These are phyloP conservation scores for Tieghemostelium lacteum DNA, from an alignment of 78 protist species.

Conservation along the genomic window DNA sequence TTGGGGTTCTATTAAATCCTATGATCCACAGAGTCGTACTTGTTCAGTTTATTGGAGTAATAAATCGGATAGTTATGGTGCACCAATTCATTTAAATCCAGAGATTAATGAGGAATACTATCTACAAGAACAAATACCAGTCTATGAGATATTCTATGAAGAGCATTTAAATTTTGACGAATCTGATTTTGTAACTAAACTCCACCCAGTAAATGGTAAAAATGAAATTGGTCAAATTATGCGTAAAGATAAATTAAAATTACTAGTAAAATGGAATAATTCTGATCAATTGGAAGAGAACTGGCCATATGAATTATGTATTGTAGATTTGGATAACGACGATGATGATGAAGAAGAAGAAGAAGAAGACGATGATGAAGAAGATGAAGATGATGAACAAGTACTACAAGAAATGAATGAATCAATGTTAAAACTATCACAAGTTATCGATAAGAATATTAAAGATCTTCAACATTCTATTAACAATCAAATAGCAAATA, in stretches of 20 bases:
- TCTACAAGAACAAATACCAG: conserved; percentile 41
- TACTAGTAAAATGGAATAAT: conserved; percentile 36
- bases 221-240: conserved; percentile 67
- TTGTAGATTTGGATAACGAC: conserved; percentile 6
- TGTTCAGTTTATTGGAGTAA: conserved; percentile 46
- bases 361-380: conserved; percentile 18
- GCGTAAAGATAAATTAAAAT: conserved; percentile 24
- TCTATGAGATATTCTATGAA: conserved; percentile 32
- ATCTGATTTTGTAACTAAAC: conserved; percentile 31
- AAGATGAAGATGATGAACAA: not conserved
- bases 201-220: not conserved
- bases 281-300: conserved; percentile 7
- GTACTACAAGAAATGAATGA: too few relatives aligned
- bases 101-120: not conserved
- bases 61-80: too few relatives aligned
- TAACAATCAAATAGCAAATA: too few relatives aligned
- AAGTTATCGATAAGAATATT: too few relatives aligned
- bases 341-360: conserved; percentile 19
- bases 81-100: not conserved
- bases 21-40: conserved; percentile 24
- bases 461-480: too few relatives aligned
- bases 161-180: conserved; percentile 58
- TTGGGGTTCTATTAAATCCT: conserved; percentile 42
- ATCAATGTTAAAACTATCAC: too few relatives aligned
- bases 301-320: conserved; percentile 25